Evolutionary conservation across 495 filamentous ascomycete species (phyloP), one percentile per base, ranked within the genome.

Genomic region (Elasticomyces elasticus): DNA sequence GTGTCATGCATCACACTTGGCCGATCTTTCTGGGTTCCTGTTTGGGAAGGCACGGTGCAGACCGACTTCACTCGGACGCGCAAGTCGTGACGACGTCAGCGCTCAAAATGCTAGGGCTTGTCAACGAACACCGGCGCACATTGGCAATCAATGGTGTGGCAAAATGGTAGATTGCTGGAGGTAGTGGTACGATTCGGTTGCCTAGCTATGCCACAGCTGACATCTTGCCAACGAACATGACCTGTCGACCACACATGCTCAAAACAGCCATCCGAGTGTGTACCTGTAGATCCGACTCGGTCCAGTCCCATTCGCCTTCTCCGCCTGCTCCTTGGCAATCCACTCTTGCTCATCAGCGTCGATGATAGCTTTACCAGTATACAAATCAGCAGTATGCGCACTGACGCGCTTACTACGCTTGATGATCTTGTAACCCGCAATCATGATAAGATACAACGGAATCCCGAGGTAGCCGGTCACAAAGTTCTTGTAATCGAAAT

Each of bases 391-490:
- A 9, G 35, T 44, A 19, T 26, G 26, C n/a, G 37, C 42, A 15
- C 33, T 49, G 19, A 53, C 27, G 27, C 40, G 49, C 53, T 66
- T 71, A 0, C 71, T 74, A 26, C 62, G 60, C 66, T 74, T 77
- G 24, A 75, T 53, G 13, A 80, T 27, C 62, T 82, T 81, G 58
- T 76, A 81, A 24, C 74, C 73, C 1, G 76, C 41, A 56, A 79
- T 86, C 26, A 87, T 68, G 89, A 79, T 74, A 1, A 94, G 60
- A 62, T 87, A 94, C 13, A 91, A 69, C 4, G 84, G 84, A 62
- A 94, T 90, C 28, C 86, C 87, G 49, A 81, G 72, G 47, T 86
- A 85, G 22, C 43, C 4, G 89, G 78, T 61, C 92, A 94, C 77
- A 68, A 92, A 92, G 60, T 78, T 84, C 67, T 55, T 47, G 38